Evolutionary conservation across 352 stramenopile genomes (phyloP), one percentile per base, ranked within the genome.

Genomic region (Globisporangium cylindrosporum): DNA sequence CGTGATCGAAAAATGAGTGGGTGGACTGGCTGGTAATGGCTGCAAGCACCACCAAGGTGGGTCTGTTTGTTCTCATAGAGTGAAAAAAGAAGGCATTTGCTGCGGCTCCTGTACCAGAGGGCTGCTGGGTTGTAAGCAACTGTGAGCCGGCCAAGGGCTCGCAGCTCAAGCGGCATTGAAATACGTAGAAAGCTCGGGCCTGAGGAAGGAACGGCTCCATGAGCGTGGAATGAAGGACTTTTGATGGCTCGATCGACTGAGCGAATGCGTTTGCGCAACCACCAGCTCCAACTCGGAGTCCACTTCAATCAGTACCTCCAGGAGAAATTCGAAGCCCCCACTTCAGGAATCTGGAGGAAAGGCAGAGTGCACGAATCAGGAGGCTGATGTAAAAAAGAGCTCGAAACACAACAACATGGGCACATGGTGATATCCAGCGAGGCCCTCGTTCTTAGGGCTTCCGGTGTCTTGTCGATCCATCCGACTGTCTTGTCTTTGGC

Each of bases 1-100:
- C 25, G 62, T 76, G 7, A 62, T 82, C 1, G 73, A 79, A n/a
- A 76, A 77, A 32, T 81, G 55, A 61, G 15, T 38, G 32, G 32
- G 7, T 38, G 34, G 36, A 15, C 36, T 43, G 36, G 36, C 10
- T 43, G 36, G 36, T 43, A 43, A 36, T 18, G 34, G 10, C 34
- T 43, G 3, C 36, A 43, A 43, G 36, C 36, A 5, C 34, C 34
- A 41, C 36, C 12, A 15, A 15, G 12, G 18, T 46, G 38, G 12
- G 38, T 46, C 0, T 46, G 38, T 20, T 20, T 20, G 38, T 20
- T 46, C 38, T 46, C 14, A 46, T 46, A 20, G 38, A 46, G 38
- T 46, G 12, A 15, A 46, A 12, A 41, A 14, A 41, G 29, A 38
- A 46, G 12, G 38, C 38, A 43, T 18, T 15, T 46, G 38, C 38